Evolutionary conservation across 371 early-diverging fungal species (phyloP), one percentile per base, ranked within the genome.

Genomic region (Apophysomyces variabilis): DNA sequence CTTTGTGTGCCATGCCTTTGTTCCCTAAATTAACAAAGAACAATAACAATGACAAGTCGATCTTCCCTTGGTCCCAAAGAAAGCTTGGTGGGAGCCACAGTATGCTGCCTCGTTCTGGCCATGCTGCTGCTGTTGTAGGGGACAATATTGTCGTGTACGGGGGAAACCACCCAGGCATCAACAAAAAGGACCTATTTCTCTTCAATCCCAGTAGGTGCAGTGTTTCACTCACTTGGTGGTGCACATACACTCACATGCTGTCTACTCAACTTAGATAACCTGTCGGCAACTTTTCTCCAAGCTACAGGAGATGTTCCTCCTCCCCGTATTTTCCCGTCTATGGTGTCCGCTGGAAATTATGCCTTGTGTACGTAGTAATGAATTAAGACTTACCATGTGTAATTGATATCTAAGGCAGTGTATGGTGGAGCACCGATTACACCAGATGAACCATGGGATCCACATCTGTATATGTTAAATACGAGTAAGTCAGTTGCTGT

Each of bases 341-440:
- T 79, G 38, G 71, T 78, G 12, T 62, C 73, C n/a, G 67, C 77
- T 45, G 71, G 76, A 45, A 67, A 67, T 39, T 70, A 73, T 68
- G 61, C 77, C 16, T 46, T 83, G 38, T 57, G 84, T 83, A 72
- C 66, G 76, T 54, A 26, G 32, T 26, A 26, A 26, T 26, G 32
- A 26, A 60, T 9, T 11, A n/a, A 16, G 11, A 4, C 59, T 57
- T 11, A 39, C 32, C 32, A 26, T 26, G 32, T 26, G 32, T 26
- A 26, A 57, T 39, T 61, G 57, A 43, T 61, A 35, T 58, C 16
- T 39, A 13, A 36, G 41, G 3, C 65, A 83, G 83, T 83, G 37
- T 83, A 74, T 74, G 83, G 83, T 56, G 83, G 83, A 41, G 77
- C 74, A 69, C 80, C 79, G 38, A 65, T 66, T 21, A 39, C 60